Evolutionary conservation across 2,329 filamentous ascomycete genomes (phyloP), one percentile per base, ranked within the genome.

Genomic region (Pseudocercospora eumusae): DNA sequence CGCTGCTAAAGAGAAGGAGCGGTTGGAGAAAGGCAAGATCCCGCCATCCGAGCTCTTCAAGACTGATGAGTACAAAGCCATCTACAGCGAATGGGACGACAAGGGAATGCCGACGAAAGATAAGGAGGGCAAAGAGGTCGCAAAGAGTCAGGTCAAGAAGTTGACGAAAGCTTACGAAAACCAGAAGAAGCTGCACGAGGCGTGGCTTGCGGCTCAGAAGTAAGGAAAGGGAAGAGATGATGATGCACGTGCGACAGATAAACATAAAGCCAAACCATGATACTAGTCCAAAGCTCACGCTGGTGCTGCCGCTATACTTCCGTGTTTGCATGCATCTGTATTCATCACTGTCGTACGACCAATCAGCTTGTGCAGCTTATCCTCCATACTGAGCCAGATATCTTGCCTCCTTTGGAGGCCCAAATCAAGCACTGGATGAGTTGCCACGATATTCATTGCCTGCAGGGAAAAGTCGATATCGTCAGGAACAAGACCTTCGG

Each of bases 131-230:
- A 87, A 86, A 64, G 91, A 96, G 68, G 82, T 97, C 40, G 84
- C 90, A 4, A 96, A 96, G 81, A 89, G 84, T 63, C 85, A 87
- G 72, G 73, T 79, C 56, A 97, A 97, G 83, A 93, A 91, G 80
- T 76, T 96, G 69, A 88, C 83, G 78, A 97, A 97, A 81, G 88
- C 92, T 60, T 96, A 91, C 91, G 90, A 96, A 70, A 87, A 83
- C 74, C 93, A 97, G 80, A 95, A 92, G 82, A 96, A 93, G 83
- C 75, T 85, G 62, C 88, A 93, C 75, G 88, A 93, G 66, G 86
- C 88, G 65, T 89, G 57, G 53, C 59, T 64, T 45, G 60, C 56
- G 3, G 42, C 47, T 31, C 59, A 62, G 15, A 62, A 62, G 56
- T 62, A 62, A 21, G 52, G 13, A 13, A 25, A 23, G 20, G 1